Percentiles rank a stretch among this genome's conserved stretches.
These are phyloP conservation scores for Wickerhamiella pararugosa DNA, from an alignment of 1,139 yeast species.

Conservation along the genomic window DNA sequence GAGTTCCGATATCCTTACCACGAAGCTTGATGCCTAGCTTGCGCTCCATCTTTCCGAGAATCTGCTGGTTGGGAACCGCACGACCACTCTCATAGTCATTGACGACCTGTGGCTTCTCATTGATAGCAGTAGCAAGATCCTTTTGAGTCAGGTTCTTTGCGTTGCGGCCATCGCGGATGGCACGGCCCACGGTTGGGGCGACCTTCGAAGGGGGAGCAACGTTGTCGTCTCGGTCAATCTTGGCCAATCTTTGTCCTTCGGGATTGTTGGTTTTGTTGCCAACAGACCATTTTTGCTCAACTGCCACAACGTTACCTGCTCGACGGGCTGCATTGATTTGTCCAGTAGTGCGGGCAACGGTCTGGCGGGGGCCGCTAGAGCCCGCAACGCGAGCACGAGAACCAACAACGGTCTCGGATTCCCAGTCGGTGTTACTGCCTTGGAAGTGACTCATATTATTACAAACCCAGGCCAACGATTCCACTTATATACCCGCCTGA, in stretches of 20 bases:
- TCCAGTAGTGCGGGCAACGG: constrained; percentile 62
- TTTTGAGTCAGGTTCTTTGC: constrained; percentile 86
- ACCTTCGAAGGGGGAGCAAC: constrained; percentile 87
- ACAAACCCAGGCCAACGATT: background rate
- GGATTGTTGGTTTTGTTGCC: constrained; percentile 48
- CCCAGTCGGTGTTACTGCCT: constrained; percentile 52
- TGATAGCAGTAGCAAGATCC: constrained; percentile 87
- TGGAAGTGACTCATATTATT: constrained; percentile 17
- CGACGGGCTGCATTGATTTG: constrained; percentile 90
- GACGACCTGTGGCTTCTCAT: constrained; percentile 89
- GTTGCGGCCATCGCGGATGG: constrained; percentile 73
- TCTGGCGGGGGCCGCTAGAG: constrained; percentile 64
- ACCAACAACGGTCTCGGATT: constrained; percentile 75
- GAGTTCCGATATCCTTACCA: constrained; percentile 91
- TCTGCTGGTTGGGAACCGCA: constrained; percentile 92
- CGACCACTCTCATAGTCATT: constrained; percentile 96
- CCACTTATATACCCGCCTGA: background rate
- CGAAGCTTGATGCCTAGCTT: constrained; percentile 88
- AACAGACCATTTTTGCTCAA: constrained; percentile 82
- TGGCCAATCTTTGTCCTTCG: constrained; percentile 91
- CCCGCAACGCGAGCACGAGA: constrained; percentile 78
- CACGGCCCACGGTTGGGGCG: constrained; percentile 71
- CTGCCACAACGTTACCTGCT: constrained; percentile 72
- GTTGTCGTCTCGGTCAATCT: constrained; percentile 84
- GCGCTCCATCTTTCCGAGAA: constrained; percentile 83